These are phyloP conservation scores for Penicillium sclerotigenum DNA, from an alignment of 2,329 filamentous ascomycete genomes.

Conservation along the genomic window DNA sequence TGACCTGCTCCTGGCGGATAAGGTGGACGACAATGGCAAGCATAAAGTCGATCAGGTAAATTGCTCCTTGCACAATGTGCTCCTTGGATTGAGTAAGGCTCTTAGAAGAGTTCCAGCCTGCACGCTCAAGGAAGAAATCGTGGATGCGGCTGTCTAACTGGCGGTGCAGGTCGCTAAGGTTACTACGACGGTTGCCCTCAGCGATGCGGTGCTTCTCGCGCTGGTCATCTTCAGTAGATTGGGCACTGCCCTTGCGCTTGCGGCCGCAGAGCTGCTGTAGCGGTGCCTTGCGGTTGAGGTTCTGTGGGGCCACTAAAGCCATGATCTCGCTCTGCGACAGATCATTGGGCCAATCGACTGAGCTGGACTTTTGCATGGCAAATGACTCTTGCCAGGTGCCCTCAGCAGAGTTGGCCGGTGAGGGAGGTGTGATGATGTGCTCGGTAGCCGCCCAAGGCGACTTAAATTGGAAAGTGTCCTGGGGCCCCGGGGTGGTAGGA, in stretches of 20 bases:
- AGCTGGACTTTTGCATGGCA: constrained; percentile 26
- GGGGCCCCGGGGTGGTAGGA: constrained; percentile 33
- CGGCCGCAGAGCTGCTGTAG: constrained; percentile 41
- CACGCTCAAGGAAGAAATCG: constrained; percentile 39
- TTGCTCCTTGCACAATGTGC: constrained; percentile 40
- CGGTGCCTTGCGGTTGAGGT: constrained; percentile 40
- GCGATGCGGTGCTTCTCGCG: constrained; percentile 42
- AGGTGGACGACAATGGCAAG: constrained; percentile 36
- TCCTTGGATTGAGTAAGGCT: constrained; percentile 43
- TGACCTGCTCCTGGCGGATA: constrained; percentile 36
- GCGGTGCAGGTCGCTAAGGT: constrained; percentile 39
- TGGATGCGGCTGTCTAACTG: constrained; percentile 39
- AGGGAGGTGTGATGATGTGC: constrained; percentile 34
- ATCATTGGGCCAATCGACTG: constrained; percentile 34
- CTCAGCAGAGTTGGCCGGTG: constrained; percentile 39
- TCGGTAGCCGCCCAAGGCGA: constrained; percentile 31
- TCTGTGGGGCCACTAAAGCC: constrained; percentile 34
- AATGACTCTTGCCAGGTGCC: constrained; percentile 37
- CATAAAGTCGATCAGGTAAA: constrained; percentile 41
- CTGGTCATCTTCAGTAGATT: constrained; percentile 37
- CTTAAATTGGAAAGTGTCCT: constrained; percentile 37
- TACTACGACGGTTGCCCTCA: constrained; percentile 41
- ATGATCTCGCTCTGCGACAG: constrained; percentile 35
- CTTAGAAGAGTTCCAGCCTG: constrained; percentile 42
- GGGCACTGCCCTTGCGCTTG: constrained; percentile 38